These are phyloP conservation scores for Arthrinium phaeospermum DNA, from an alignment of 2,329 filamentous ascomycete genomes.

Conservation along the genomic window DNA sequence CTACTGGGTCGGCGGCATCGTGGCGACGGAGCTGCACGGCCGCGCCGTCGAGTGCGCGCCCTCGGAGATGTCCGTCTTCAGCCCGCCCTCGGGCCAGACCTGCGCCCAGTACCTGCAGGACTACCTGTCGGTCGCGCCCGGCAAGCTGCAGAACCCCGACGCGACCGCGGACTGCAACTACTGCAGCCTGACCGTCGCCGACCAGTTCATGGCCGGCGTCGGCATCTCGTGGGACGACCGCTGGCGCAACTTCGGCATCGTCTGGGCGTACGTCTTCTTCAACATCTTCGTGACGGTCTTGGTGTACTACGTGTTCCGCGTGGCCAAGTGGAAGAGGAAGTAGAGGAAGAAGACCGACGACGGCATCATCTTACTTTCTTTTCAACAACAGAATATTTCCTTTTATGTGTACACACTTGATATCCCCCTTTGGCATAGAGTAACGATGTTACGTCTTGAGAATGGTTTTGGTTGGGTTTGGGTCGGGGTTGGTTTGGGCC, in stretches of 20 bases:
- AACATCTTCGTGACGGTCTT: constrained; percentile 61
- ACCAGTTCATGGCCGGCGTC: constrained; percentile 55
- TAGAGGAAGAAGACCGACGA: background rate
- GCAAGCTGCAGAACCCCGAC: constrained; percentile 56
- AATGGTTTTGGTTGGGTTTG: background rate
- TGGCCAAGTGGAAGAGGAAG: constrained; percentile 44
- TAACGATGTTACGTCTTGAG: background rate
- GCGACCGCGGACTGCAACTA: constrained; percentile 60
- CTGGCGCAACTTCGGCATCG: constrained; percentile 73
- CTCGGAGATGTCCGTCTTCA: constrained; percentile 74
- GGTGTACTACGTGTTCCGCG: constrained; percentile 61
- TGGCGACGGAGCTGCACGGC: constrained; percentile 73
- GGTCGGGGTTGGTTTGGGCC: background rate
- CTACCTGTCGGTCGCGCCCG: constrained; percentile 57
- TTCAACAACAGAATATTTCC: background rate
- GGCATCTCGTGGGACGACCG: constrained; percentile 60
- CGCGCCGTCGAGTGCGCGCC: constrained; percentile 67
- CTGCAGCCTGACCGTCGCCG: constrained; percentile 58
- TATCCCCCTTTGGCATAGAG: background rate
- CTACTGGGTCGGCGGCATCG: constrained; percentile 77
- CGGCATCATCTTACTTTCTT: background rate
- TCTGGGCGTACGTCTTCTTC: constrained; percentile 64
- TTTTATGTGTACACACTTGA: background rate
- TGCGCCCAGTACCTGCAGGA: constrained; percentile 63
- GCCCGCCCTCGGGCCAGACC: constrained; percentile 61